Conservation (phyloP, 371 early-diverging fungal species). For the Apophysomyces sp. region DNA sequence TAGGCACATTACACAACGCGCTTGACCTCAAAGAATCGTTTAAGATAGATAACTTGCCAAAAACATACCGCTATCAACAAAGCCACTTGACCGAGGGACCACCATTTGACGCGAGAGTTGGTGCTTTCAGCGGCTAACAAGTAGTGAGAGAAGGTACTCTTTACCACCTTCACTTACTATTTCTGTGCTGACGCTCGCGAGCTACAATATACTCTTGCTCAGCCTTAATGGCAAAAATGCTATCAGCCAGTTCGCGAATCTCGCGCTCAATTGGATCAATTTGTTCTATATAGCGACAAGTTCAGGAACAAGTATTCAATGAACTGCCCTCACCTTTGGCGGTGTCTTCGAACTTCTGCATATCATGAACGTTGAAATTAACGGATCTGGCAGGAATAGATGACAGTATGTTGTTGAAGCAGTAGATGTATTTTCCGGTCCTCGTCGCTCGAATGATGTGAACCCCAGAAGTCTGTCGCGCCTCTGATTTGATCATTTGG, state of each 20-base stretch:
- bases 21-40: conserved; percentile 78
- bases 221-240: conserved; percentile 64
- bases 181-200: conserved; percentile 69
- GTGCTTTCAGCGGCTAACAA: conserved; percentile 72
- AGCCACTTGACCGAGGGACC: conserved; percentile 69
- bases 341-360: conserved; percentile 19
- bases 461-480: conserved; percentile 49
- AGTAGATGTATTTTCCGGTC: conserved; percentile 68
- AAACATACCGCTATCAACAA: conserved; percentile 64
- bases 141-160: neutral
- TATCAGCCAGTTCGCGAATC: conserved; percentile 65
- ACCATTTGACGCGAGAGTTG: conserved; percentile 77
- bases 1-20: conserved; percentile 73
- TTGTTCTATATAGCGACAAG: conserved; percentile 25
- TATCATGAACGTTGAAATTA: conserved; percentile 51
- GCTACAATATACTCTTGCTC: conserved; percentile 75
- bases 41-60: conserved; percentile 74
- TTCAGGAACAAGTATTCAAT: neutral
- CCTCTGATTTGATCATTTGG: conserved; percentile 43
- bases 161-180: conserved; percentile 55
- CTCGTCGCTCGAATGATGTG: conserved; percentile 54
- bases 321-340: conserved; percentile 20
- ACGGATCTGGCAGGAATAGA: conserved; percentile 52
- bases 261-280: conserved; percentile 66
- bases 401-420: conserved; percentile 70